Evolutionary conservation across 805 yeast species (phyloP), one percentile per base, ranked within the genome.

Genomic region (Wickerhamomyces kurtzmanii): DNA sequence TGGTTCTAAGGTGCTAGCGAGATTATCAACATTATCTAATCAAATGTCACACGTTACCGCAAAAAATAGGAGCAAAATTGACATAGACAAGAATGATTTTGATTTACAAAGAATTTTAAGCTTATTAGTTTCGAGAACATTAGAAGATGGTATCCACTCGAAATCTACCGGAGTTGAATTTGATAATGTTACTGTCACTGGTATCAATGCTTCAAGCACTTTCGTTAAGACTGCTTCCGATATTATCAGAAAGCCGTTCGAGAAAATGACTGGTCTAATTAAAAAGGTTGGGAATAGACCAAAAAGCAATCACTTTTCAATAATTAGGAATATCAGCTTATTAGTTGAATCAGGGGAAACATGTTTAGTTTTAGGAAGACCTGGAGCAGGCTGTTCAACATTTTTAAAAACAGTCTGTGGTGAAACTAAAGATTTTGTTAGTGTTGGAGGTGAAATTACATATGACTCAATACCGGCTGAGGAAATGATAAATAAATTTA

Each of bases 301-400:
- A 2, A 83, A 86, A 39, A 75, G n/a, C n/a, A n/a, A n/a, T n/a
- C n/a, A n/a, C n/a, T n/a, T n/a, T n/a, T n/a, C n/a, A n/a, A n/a
- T n/a, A n/a, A n/a, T n/a, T n/a, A n/a, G n/a, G n/a, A n/a, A n/a
- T n/a, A n/a, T n/a, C 86, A 12, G 87, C 86, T 24, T 78, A 85
- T 37, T 67, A 11, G 70, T 72, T 9, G 56, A 61, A 30, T 68
- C 80, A 2, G 85, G 86, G 39, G 85, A 77, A 42, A 67, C 77
- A 74, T 63, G 74, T 18, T 55, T 79, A 27, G 86, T 79, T 5
- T 51, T 76, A 20, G 84, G 82, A 29, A 67, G 79, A 36, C 86
- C 89, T 2, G 86, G 89, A 41, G 77, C 89, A 16, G 91, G 91
- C 26, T 80, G 87, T 48, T 72, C 85, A 6, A 69, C 84, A 4